These are phyloP conservation scores for Neocatenulostroma microsporum DNA, from an alignment of 2,329 filamentous ascomycete genomes.

Conservation along the genomic window DNA sequence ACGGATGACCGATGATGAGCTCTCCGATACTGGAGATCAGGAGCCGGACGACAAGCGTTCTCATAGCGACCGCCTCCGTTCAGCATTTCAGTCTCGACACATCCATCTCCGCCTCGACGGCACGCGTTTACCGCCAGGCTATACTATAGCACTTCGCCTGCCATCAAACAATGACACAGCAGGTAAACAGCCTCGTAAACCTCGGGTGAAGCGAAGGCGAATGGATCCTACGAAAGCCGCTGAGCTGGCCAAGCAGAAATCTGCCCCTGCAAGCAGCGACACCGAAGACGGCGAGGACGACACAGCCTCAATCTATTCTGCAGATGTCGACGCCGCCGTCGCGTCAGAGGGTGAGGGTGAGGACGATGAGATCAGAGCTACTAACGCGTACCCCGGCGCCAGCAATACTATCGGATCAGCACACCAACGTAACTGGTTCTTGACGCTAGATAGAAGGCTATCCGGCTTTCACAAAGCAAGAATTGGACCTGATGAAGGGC, in stretches of 20 bases:
- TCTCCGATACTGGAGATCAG: conserved; percentile 19
- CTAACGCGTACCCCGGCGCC: conserved; percentile 61
- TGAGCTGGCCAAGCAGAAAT: conserved; percentile 3
- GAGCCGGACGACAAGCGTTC: conserved; percentile 4
- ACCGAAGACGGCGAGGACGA: conserved; percentile 10
- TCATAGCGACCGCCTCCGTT: conserved; percentile 32
- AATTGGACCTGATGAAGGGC: conserved; percentile 19
- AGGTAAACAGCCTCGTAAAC: conserved; percentile 18
- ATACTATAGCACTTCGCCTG: conserved; percentile 35
- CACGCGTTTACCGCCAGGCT: conserved; percentile 30
- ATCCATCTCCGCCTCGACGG: conserved; percentile 38
- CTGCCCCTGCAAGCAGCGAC: conserved; percentile 14
- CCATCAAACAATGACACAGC: conserved; percentile 30
- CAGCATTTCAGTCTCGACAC: conserved; percentile 32
- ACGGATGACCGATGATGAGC: conserved; percentile 28
- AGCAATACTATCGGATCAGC: conserved; percentile 59
- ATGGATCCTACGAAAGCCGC: conserved; percentile 14
- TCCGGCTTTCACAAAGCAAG: conserved; percentile 48
- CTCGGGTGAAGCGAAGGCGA: conserved; percentile 23
- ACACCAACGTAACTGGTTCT: conserved; percentile 59
- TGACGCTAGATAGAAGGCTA: conserved; percentile 53
- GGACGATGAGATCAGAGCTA: conserved; percentile 43
- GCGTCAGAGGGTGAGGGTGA: conserved; percentile 38
- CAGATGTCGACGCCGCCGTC: conserved; percentile 18
- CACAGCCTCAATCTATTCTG: not conserved